These are phyloP conservation scores for Pyrus bretschneideri DNA, from an alignment of 306 rosid genomes.

Conservation along the genomic window DNA sequence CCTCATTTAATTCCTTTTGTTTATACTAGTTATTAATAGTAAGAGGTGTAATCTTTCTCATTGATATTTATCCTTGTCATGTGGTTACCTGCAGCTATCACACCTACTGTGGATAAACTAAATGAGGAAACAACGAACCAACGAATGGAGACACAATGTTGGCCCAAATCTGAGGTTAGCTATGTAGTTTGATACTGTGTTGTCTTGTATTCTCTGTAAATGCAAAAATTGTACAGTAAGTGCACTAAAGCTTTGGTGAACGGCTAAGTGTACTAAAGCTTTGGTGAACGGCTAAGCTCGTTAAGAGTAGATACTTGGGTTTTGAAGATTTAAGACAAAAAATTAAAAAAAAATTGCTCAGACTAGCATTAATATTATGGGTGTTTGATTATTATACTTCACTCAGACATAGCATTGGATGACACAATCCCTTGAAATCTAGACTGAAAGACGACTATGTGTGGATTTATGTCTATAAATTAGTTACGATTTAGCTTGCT, in stretches of 20 bases:
- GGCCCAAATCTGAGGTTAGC: slow-evolving; percentile 64
- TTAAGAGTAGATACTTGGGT: not conserved
- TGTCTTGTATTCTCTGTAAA: not conserved
- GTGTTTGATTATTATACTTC: not conserved
- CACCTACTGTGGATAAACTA: slow-evolving; percentile 37
- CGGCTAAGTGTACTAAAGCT: not conserved
- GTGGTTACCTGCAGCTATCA: slow-evolving; percentile 38
- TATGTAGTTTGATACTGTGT: not conserved
- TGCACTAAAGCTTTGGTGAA: not conserved
- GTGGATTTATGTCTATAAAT: not conserved
- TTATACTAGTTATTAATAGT: slow-evolving; percentile 10
- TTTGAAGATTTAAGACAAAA: not conserved
- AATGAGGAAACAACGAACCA: slow-evolving; percentile 47
- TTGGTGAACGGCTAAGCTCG: not conserved
- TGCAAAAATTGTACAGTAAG: not conserved
- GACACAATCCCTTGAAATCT: not conserved
- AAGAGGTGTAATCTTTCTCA: slow-evolving; percentile 12
- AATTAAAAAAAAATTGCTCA: not conserved
- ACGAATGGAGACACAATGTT: slow-evolving; percentile 32
- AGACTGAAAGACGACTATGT: not conserved
- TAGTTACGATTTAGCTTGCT: not conserved
- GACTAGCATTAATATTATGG: not conserved
- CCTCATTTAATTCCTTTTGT: not conserved
- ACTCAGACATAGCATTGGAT: not conserved
- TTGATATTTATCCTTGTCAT: not conserved